Base-by-base conservation (phyloP, 192 early-diverging fungal species). In the Coemansia sp. region DNA sequence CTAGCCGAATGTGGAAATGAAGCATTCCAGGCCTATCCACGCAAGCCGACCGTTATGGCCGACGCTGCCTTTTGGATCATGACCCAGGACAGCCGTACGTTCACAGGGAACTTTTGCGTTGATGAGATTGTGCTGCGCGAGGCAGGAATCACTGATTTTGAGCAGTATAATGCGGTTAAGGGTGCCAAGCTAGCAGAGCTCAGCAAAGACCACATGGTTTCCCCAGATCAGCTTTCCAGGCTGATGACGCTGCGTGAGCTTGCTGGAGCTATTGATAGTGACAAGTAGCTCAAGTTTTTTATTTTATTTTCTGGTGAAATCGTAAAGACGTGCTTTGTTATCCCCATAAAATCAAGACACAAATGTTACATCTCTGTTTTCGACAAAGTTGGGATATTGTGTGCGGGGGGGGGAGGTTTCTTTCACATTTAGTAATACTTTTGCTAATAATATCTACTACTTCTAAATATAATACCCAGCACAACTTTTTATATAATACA, bases 61-160 rank as follows among this genome's bases (percentile, higher is more conserved):
- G 92, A 93, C 63, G 92, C 92, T 1, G 91, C 90, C 8, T 76
- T 85, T 55, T 64, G 84, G 52, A 84, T 94, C 20, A 68, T 92
- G 4, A 71, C 71, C 41, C 89, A 92, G 71, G 77, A 88, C 36
- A 66, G 77, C 33, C 26, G 63, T 21, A 64, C 57, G 55, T 91
- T 86, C 51, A 87, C 76, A 0, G 89, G 89, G 53, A 87, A 94
- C 65, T 90, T 92, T 66, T 78, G 84, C 33, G 76, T 94, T 23
- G 92, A 94, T 66, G 91, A 92, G 76, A 60, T 87, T 48, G 84
- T 94, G 23, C 82, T 94, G 62, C 75, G 90, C 58, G 79, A 86
- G 51, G 80, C 87, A 20, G 92, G 92, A 44, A 81, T 86, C 48
- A 86, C 76, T 0, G 76, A 92, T 63, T 88, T 94, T 77, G 67